Percentiles rank a stretch among this genome's conserved stretches.
Conservation (phyloP, 371 early-diverging fungal genomes). For the Dichotomocladium elegans region DNA sequence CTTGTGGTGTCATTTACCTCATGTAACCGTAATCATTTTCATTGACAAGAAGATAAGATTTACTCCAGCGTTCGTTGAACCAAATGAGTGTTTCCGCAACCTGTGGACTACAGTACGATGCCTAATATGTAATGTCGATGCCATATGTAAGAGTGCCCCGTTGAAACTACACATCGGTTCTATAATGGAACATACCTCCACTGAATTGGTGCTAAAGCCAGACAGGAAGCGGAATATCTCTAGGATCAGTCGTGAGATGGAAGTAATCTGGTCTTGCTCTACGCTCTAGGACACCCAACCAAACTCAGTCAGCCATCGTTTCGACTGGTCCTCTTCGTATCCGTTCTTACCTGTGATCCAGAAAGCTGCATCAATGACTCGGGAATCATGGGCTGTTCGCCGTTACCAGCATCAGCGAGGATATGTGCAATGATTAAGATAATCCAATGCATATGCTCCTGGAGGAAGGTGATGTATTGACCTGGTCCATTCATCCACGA, state of each 20-base stretch:
- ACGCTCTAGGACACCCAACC: too few species aligned
- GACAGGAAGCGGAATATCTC: constrained; percentile 38
- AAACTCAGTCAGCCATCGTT: too few species aligned
- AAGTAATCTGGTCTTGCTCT: constrained; percentile 54
- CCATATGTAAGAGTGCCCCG: not conserved
- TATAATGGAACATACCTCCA: constrained; percentile 30
- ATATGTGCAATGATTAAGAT: constrained; percentile 64
- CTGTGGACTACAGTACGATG: constrained; percentile 68
- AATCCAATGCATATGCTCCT: constrained; percentile 78
- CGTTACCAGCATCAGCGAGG: constrained; percentile 63
- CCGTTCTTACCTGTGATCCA: constrained; percentile 30
- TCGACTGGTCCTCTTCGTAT: not conserved
- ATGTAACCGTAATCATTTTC: constrained; percentile 58
- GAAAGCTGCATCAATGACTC: constrained; percentile 60
- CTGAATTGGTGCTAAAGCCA: constrained; percentile 29
- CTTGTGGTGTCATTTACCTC: constrained; percentile 33
- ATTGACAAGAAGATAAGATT: constrained; percentile 65
- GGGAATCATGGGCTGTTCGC: constrained; percentile 75
- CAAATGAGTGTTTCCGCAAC: constrained; percentile 70
- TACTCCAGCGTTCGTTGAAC: constrained; percentile 75
- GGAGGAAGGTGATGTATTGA: constrained; percentile 17
- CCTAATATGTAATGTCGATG: constrained; percentile 14
- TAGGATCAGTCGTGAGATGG: constrained; percentile 51
- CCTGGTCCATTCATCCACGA: not conserved
- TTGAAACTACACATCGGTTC: not conserved